phyloP scores from a whole-genome alignment of 805 yeast genomes.

The Komagataella populi region DNA sequence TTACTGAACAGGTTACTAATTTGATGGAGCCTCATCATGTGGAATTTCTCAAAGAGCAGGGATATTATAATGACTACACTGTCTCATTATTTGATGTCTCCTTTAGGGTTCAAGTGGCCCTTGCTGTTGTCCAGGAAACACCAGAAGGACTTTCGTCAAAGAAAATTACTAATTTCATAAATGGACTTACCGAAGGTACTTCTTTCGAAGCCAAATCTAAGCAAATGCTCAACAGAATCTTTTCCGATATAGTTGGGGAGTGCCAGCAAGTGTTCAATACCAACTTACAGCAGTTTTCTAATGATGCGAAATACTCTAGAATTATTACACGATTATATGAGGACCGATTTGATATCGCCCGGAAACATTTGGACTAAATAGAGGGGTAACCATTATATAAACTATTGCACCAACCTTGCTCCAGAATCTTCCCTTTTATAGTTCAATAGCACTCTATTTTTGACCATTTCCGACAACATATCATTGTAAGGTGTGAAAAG shows the following conservation, averaged over 20 bases:
- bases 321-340: not conserved
- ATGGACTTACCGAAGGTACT: conserved; percentile 36
- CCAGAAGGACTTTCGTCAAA: conserved; percentile 13
- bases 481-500: conserved; percentile 32
- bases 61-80: conserved; percentile 68
- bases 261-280: not conserved
- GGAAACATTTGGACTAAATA: not conserved
- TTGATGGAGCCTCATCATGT: conserved; percentile 22
- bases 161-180: conserved; percentile 22
- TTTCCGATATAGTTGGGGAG: not conserved
- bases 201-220: conserved; percentile 19
- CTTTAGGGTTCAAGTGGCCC: conserved; percentile 63
- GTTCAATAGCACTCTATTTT: conserved; percentile 11
- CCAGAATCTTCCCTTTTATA: not conserved
- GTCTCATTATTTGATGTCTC: conserved; percentile 39
- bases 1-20: conserved; percentile 28
- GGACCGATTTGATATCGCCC: not conserved
- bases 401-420: not conserved
- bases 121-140: conserved; percentile 39
- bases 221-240: conserved; percentile 6
- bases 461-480: conserved; percentile 31
- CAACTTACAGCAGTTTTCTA: not conserved
- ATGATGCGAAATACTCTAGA: not conserved
- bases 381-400: not conserved
- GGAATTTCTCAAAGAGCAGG: conserved; percentile 32